Evolutionary conservation across 2,329 filamentous ascomycete species (phyloP).

Genomic region (Hypoxylon rubiginosum): DNA sequence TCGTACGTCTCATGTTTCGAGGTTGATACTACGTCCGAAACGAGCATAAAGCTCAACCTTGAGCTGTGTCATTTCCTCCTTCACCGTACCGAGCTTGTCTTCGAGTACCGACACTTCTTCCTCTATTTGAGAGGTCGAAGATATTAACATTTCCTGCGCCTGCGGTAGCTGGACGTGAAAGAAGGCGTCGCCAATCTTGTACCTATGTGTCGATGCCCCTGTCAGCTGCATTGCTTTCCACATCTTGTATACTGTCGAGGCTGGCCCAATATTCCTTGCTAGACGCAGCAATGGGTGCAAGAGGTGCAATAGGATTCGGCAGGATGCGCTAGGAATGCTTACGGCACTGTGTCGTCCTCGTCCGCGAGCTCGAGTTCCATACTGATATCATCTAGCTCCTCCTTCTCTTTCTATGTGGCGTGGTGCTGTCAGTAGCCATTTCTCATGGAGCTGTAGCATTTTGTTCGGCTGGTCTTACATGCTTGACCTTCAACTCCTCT

Average conservation of each 20-base stretch:
- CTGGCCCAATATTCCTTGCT: neutral
- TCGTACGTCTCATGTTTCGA: conserved; percentile 76
- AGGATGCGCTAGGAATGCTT: conserved; percentile 54
- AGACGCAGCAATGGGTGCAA: neutral
- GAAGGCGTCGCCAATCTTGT: conserved; percentile 97
- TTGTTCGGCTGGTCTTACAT: conserved; percentile 62
- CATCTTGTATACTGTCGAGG: neutral
- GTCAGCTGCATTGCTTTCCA: conserved; percentile 17
- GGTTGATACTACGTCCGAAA: conserved; percentile 96
- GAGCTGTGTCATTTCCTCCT: conserved; percentile 88
- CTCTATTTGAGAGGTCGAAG: conserved; percentile 80
- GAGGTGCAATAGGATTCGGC: neutral
- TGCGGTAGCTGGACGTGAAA: conserved; percentile 86
- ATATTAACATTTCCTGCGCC: conserved; percentile 85
- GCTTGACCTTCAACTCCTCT: conserved; percentile 84
- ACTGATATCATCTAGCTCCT: conserved; percentile 93
- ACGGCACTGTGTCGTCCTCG: conserved; percentile 95
- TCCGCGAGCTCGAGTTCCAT: conserved; percentile 94
- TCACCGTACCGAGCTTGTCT: conserved; percentile 78
- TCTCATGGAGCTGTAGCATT: conserved; percentile 3
- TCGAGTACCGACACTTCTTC: conserved; percentile 81
- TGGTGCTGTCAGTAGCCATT: conserved; percentile 42
- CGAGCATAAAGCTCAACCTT: conserved; percentile 95
- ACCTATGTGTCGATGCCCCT: conserved; percentile 65
- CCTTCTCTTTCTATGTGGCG: conserved; percentile 87